Percentiles rank a stretch among this genome's conserved stretches.
These are phyloP conservation scores for Cryphonectria nitschkei DNA, from an alignment of 2,329 filamentous ascomycete genomes.

Conservation along the genomic window DNA sequence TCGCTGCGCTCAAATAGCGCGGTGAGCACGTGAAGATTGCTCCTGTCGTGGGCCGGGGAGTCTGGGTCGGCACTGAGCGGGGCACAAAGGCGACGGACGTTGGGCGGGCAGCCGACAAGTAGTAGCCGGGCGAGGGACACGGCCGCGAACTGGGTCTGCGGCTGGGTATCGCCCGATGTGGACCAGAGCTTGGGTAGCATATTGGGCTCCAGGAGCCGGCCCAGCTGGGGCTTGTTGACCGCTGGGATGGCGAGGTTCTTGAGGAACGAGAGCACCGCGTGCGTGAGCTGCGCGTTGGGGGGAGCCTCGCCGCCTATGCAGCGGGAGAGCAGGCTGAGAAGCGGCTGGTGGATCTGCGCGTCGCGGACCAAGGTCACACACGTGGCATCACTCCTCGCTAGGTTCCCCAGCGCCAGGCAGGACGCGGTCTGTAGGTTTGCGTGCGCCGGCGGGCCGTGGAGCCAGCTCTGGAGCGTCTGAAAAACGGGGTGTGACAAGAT, in stretches of 20 bases:
- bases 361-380: conserved; percentile 54
- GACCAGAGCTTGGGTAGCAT: conserved; percentile 59
- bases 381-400: conserved; percentile 60
- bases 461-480: conserved; percentile 46
- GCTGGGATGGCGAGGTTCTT: conserved; percentile 66
- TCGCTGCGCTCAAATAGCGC: conserved; percentile 49
- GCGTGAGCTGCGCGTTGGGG: conserved; percentile 51
- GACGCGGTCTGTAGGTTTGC: conserved; percentile 57
- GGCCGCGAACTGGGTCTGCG: conserved; percentile 63
- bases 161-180: conserved; percentile 48
- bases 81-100: conserved; percentile 54
- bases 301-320: conserved; percentile 37
- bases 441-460: conserved; percentile 41
- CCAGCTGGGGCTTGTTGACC: conserved; percentile 57
- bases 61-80: conserved; percentile 44
- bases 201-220: conserved; percentile 48
- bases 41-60: conserved; percentile 38
- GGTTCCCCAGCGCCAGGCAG: conserved; percentile 64
- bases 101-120: conserved; percentile 55
- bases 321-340: conserved; percentile 49
- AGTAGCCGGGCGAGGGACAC: conserved; percentile 62
- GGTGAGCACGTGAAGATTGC: conserved; percentile 44
- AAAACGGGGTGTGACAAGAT: conserved; percentile 38
- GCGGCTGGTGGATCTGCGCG: conserved; percentile 47
- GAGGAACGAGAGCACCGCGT: conserved; percentile 62